These are phyloP conservation scores for Pleurotus ostreatus DNA, from an alignment of 768 basidiomycete genomes.

Conservation along the genomic window DNA sequence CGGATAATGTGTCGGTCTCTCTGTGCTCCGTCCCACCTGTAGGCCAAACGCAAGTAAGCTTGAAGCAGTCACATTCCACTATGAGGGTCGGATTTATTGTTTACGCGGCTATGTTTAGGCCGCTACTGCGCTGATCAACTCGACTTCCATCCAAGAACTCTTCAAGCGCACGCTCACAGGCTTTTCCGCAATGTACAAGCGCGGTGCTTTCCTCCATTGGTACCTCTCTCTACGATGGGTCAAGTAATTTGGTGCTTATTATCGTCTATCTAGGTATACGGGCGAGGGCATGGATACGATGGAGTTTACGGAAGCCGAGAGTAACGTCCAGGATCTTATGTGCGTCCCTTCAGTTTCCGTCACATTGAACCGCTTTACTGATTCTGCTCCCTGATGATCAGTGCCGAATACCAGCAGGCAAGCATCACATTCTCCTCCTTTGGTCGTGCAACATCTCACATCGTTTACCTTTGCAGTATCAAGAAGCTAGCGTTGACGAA, in stretches of 20 bases:
- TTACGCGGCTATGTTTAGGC: conserved; percentile 33
- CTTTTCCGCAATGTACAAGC: conserved; percentile 81
- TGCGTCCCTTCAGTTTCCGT: conserved; percentile 32
- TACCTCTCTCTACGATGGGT: conserved; percentile 10
- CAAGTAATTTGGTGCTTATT: background rate
- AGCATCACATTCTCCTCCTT: conserved; percentile 8
- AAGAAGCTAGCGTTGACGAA: conserved; percentile 49
- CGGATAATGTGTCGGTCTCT: conserved; percentile 84
- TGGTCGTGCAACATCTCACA: background rate
- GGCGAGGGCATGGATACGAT: conserved; percentile 88
- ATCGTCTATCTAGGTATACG: conserved; percentile 49
- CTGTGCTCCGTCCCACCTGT: conserved; percentile 82
- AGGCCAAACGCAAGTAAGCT: conserved; percentile 62
- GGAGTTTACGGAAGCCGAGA: conserved; percentile 88
- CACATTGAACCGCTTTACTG: conserved; percentile 4
- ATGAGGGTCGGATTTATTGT: no score
- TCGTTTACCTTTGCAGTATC: conserved; percentile 38
- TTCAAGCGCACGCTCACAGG: conserved; percentile 73
- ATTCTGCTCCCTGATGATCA: conserved; percentile 20
- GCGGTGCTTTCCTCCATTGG: conserved; percentile 87
- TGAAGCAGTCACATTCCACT: conserved; percentile 10
- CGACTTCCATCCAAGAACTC: conserved; percentile 81
- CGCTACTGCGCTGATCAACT: conserved; percentile 70
- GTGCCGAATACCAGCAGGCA: conserved; percentile 89
- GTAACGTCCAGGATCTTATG: conserved; percentile 78